Evolutionary conservation across 1,139 yeast species (phyloP).

Genomic region (Blastobotrys elegans): DNA sequence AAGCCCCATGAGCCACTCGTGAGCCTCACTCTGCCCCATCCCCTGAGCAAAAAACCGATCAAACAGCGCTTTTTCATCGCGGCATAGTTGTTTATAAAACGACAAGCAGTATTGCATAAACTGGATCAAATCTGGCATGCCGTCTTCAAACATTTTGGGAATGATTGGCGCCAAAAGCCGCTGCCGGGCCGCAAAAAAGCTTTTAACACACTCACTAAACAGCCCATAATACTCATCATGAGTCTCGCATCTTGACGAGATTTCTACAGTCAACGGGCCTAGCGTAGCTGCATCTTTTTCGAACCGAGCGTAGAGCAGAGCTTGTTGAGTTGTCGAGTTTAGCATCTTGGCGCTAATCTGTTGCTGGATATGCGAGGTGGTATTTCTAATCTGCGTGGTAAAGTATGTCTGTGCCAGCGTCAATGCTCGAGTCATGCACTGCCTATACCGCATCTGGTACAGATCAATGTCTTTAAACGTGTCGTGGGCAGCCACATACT

Average conservation of each 20-base stretch:
- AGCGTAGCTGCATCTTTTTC: slow-evolving; percentile 42
- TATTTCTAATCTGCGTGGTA: slow-evolving; percentile 47
- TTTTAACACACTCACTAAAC: slow-evolving; percentile 56
- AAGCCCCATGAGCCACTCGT: slow-evolving; percentile 54
- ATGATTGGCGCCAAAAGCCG: slow-evolving; percentile 45
- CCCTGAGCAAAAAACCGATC: slow-evolving; percentile 45
- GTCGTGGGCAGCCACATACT: slow-evolving; percentile 44
- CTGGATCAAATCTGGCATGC: slow-evolving; percentile 26
- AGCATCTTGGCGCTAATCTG: slow-evolving; percentile 31
- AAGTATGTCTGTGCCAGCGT: slow-evolving; percentile 69
- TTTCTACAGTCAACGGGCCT: slow-evolving; percentile 45
- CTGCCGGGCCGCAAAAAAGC: slow-evolving; percentile 56
- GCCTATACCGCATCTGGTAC: slow-evolving; percentile 70
- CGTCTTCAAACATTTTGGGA: slow-evolving; percentile 27
- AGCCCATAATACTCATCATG: slow-evolving; percentile 63
- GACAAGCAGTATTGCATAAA: slow-evolving; percentile 26
- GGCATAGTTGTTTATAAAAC: slow-evolving; percentile 50
- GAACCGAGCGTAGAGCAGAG: slow-evolving; percentile 60
- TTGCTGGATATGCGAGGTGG: slow-evolving; percentile 42
- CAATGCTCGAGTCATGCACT: slow-evolving; percentile 78
- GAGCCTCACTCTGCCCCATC: slow-evolving; percentile 36
- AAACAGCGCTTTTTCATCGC: slow-evolving; percentile 59
- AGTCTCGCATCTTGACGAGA: slow-evolving; percentile 44
- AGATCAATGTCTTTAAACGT: slow-evolving; percentile 65
- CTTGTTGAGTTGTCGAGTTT: slow-evolving; percentile 43